Evolutionary conservation across 2,329 filamentous ascomycete species (phyloP).

Genomic region (Dendrostoma leiphaemia): DNA sequence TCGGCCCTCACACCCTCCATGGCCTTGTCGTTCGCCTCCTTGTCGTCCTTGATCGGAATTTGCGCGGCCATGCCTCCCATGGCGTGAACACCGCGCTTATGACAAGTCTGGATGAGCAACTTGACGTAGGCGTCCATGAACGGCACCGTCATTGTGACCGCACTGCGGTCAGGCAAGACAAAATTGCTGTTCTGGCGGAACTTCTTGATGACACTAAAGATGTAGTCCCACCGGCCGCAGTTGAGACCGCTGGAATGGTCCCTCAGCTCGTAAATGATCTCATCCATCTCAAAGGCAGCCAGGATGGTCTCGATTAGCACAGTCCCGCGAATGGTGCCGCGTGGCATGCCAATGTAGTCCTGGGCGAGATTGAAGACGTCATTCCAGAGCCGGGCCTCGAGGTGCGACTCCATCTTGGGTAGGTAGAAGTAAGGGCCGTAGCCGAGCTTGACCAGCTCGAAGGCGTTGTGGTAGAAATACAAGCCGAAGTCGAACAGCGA

Average conservation of each 20-base stretch:
- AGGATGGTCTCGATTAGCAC: constrained; percentile 98
- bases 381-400: constrained; percentile 97
- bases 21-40: constrained; percentile 84
- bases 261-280: constrained; percentile 99
- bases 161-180: constrained; percentile 84
- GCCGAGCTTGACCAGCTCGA: constrained; percentile 80
- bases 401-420: constrained; percentile 96
- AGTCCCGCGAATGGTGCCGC: constrained; percentile 91
- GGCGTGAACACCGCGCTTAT: constrained; percentile 93
- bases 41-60: constrained; percentile 97
- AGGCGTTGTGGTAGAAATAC: constrained; percentile 98
- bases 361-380: constrained; percentile 95
- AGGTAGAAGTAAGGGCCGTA: constrained; percentile 96
- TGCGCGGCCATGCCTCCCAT: constrained; percentile 99
- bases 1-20: constrained; percentile 93
- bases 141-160: constrained; percentile 95
- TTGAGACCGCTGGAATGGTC: constrained; percentile 96
- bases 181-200: constrained; percentile 95
- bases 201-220: constrained; percentile 99
- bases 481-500: constrained; percentile 95
- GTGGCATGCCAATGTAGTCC: constrained; percentile 84
- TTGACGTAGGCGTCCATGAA: constrained; percentile 98
- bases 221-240: constrained; percentile 99
- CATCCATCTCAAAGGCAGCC: constrained; percentile 99
- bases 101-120: constrained; percentile 96